A percentile compares a stretch with the other conserved stretches of the same genome.
These are phyloP conservation scores for Citrus medica DNA, from an alignment of 345 rosid species.

Conservation along the genomic window DNA sequence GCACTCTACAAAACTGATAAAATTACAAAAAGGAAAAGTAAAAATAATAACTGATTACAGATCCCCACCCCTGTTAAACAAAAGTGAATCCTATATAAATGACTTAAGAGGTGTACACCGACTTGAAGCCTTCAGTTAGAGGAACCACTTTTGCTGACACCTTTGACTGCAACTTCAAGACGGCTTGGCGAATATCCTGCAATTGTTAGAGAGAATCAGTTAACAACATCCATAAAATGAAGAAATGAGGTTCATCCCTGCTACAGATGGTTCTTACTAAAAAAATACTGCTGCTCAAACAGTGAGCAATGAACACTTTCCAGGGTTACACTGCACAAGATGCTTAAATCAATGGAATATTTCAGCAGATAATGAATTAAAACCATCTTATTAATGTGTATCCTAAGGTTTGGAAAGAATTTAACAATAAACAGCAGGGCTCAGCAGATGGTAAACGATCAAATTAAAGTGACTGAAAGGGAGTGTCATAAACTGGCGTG, in stretches of 20 bases:
- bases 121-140: constrained; percentile 88
- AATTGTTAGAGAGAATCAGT: constrained; percentile 10
- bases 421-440: not conserved
- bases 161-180: constrained; percentile 65
- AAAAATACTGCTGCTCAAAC: not conserved
- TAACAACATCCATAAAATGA: not conserved
- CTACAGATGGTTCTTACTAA: not conserved
- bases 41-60: constrained; percentile 1
- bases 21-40: not conserved
- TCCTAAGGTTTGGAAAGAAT: not conserved
- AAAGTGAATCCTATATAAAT: constrained; percentile 7
- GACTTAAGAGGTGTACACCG: constrained; percentile 42
- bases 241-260: not conserved
- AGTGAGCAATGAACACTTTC: not conserved
- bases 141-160: constrained; percentile 87
- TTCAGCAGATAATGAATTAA: not conserved
- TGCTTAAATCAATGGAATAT: not conserved
- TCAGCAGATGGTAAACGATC: not conserved
- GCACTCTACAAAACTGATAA: not conserved
- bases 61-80: not conserved
- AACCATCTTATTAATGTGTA: not conserved
- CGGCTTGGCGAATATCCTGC: constrained; percentile 87
- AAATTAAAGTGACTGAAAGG: not conserved
- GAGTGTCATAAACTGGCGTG: not conserved
- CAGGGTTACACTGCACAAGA: not conserved